Conservation (phyloP, 2,329 filamentous ascomycete species). For the Scedosporium boydii region DNA sequence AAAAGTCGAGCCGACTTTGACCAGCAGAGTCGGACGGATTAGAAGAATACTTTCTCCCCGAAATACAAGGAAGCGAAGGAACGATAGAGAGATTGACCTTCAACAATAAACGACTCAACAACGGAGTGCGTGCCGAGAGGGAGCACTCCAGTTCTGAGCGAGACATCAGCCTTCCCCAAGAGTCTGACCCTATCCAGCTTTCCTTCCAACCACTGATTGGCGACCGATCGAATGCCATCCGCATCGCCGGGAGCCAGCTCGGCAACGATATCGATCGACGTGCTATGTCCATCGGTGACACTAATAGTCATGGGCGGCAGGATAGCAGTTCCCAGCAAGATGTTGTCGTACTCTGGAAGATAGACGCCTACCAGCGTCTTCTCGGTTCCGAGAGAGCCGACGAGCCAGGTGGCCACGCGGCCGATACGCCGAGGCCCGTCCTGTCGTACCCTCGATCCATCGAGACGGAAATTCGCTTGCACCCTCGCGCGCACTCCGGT, state of each 20-base stretch:
- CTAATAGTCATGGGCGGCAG: conserved; percentile 68
- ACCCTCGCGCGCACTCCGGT: conserved; percentile 71
- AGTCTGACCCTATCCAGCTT: conserved; percentile 62
- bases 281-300: conserved; percentile 69
- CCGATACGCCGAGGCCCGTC: conserved; percentile 66
- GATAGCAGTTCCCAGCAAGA: conserved; percentile 65
- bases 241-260: conserved; percentile 68
- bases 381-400: conserved; percentile 63
- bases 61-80: conserved; percentile 53
- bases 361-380: conserved; percentile 66
- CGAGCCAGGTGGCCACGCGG: conserved; percentile 69
- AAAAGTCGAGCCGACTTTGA: not conserved
- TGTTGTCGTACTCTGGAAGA: conserved; percentile 72
- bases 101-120: conserved; percentile 65
- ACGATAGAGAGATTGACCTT: conserved; percentile 69
- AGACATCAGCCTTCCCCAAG: conserved; percentile 62
- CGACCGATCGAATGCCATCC: conserved; percentile 67
- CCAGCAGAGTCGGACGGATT: not conserved
- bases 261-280: conserved; percentile 67
- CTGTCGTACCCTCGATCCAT: conserved; percentile 65
- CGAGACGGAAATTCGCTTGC: conserved; percentile 72
- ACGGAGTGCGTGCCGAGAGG: conserved; percentile 69
- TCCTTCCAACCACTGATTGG: conserved; percentile 82
- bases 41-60: conserved; percentile 41
- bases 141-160: conserved; percentile 70